Percentiles rank a stretch among this genome's conserved stretches.
phyloP scores from a whole-genome alignment of 176 grass and related monocot genomes.

The Oropetium thomaeum region DNA sequence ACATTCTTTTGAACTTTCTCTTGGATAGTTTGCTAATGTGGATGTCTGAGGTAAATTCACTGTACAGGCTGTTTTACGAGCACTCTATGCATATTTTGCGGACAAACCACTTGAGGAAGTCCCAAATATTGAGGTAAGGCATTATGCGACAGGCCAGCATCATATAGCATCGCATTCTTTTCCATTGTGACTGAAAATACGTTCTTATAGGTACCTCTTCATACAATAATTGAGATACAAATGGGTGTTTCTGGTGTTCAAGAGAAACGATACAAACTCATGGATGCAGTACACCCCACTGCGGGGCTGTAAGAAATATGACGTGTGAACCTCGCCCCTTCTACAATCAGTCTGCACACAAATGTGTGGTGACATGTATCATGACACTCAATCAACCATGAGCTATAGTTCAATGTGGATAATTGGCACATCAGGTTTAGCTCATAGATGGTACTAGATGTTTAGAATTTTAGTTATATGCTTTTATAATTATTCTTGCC shows the following conservation, averaged over 20 bases:
- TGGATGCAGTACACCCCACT: conserved; percentile 62
- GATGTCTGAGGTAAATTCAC: conserved; percentile 16
- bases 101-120: conserved; percentile 91
- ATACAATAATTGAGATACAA: conserved; percentile 99
- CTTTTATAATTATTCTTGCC: not conserved
- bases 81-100: conserved; percentile 97
- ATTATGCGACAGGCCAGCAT: not conserved
- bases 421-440: conserved; percentile 4
- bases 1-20: conserved; percentile 7
- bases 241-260: conserved; percentile 96
- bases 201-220: conserved; percentile 71
- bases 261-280: conserved; percentile 98
- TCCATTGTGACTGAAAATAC: conserved; percentile 19
- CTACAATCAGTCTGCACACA: conserved; percentile 15
- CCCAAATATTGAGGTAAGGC: conserved; percentile 79
- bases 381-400: not conserved
- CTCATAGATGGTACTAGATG: not conserved
- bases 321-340: conserved; percentile 10
- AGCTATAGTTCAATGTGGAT: conserved; percentile 1
- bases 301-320: conserved; percentile 31
- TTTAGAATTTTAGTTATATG: conserved; percentile 9
- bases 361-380: not conserved
- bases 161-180: not conserved
- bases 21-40: conserved; percentile 18
- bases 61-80: conserved; percentile 90